These are phyloP conservation scores for Diaporthe velutina DNA, from an alignment of 2,329 filamentous ascomycete species.

Conservation along the genomic window DNA sequence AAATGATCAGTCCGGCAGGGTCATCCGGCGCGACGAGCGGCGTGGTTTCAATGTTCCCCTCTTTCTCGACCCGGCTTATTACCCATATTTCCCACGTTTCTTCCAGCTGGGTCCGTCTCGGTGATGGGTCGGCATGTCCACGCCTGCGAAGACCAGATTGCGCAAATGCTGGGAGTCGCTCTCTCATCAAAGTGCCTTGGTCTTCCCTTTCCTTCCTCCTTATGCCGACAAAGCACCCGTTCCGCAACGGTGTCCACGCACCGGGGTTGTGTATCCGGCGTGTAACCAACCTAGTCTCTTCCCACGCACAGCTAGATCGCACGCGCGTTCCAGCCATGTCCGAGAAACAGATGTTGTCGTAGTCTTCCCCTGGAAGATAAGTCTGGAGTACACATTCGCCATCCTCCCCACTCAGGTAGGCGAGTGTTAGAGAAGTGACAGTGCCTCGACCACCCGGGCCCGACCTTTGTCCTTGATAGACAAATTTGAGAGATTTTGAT, in stretches of 20 bases:
- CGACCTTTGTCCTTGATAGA: constrained; percentile 65
- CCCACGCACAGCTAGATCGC: constrained; percentile 64
- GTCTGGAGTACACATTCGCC: constrained; percentile 75
- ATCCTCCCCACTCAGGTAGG: constrained; percentile 71
- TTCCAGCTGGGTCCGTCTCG: constrained; percentile 36
- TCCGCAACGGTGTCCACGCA: constrained; percentile 72
- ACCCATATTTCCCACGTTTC: constrained; percentile 69
- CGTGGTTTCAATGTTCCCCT: constrained; percentile 59
- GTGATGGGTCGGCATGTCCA: constrained; percentile 24
- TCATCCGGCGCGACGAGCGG: constrained; percentile 58
- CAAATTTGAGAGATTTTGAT: constrained; percentile 70
- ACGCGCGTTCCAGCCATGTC: constrained; percentile 55
- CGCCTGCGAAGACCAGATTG: constrained; percentile 39
- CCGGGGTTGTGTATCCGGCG: constrained; percentile 73
- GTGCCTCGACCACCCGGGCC: constrained; percentile 68
- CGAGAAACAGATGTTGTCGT: constrained; percentile 69
- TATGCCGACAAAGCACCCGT: constrained; percentile 74
- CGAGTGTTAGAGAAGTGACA: constrained; percentile 73
- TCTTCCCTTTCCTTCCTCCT: constrained; percentile 56
- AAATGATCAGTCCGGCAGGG: constrained; percentile 69
- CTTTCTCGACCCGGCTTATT: constrained; percentile 58
- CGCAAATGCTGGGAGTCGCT: constrained; percentile 39
- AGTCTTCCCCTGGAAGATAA: constrained; percentile 67
- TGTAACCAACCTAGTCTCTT: constrained; percentile 62
- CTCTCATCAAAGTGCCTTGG: constrained; percentile 40